A percentile compares a stretch with the other conserved stretches of the same genome.
Conservation (phyloP, 495 filamentous ascomycete species). For the Coniosporium apollinis region DNA sequence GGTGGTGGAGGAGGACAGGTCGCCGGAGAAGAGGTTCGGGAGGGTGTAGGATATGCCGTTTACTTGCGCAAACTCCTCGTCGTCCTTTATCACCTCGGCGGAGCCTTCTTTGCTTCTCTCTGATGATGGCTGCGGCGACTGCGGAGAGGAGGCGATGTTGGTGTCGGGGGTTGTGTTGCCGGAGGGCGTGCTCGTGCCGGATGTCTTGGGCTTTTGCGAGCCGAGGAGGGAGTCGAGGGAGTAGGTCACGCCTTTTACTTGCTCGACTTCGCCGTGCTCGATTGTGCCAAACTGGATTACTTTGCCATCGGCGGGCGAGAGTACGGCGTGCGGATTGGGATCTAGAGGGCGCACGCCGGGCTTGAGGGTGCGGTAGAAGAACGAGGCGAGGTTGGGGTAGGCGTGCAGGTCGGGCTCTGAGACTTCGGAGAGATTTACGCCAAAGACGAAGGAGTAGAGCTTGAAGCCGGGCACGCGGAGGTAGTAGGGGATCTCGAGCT, state of each 20-base stretch:
- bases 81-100: slow-evolving; percentile 49
- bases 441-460: slow-evolving; percentile 82
- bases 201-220: slow-evolving; percentile 30
- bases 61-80: slow-evolving; percentile 86
- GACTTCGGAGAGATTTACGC: slow-evolving; percentile 81
- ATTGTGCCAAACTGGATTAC: slow-evolving; percentile 87
- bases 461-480: slow-evolving; percentile 89
- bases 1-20: slow-evolving; percentile 10
- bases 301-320: slow-evolving; percentile 79
- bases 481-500: slow-evolving; percentile 76
- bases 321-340: slow-evolving; percentile 53
- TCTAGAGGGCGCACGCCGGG: slow-evolving; percentile 80
- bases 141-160: slow-evolving; percentile 9
- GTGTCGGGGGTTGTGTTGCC: slow-evolving; percentile 9
- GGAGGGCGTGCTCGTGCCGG: slow-evolving; percentile 1
- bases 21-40: slow-evolving; percentile 73
- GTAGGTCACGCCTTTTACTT: slow-evolving; percentile 98
- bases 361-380: slow-evolving; percentile 93
- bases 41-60: slow-evolving; percentile 97
- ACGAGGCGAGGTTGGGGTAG: slow-evolving; percentile 86
- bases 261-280: slow-evolving; percentile 86
- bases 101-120: slow-evolving; percentile 20
- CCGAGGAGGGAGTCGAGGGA: slow-evolving; percentile 85
- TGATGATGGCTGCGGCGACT: slow-evolving; percentile 17
- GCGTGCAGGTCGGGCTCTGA: slow-evolving; percentile 70